Evolutionary conservation across 2,329 filamentous ascomycete species (phyloP), one percentile per base, ranked within the genome.

Genomic region (Helicocarpus griseus): DNA sequence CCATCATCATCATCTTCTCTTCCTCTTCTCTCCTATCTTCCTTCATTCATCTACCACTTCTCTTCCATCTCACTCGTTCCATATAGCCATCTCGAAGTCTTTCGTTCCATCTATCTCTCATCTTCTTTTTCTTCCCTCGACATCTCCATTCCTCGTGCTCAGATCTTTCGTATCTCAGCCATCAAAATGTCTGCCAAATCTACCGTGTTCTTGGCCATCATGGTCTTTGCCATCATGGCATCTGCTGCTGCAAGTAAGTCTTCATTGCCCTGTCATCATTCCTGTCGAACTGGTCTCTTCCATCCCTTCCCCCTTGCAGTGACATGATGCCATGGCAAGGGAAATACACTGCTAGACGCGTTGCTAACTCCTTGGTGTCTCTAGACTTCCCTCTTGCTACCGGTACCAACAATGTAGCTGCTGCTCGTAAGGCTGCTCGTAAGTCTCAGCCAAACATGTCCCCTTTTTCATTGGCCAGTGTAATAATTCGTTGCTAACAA

Each of bases 161-260:
- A 29, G 47, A 35, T 38, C 17, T 24, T 21, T 35, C 19, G 7
- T 36, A 35, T 17, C 14, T 22, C 5, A 48, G 33, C 26, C 28
- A 39, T 39, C 35, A 58, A 39, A 17, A 53, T 56, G 43, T 52
- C 39, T 44, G 17, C 49, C 47, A 59, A 60, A 51, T 35, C 54
- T 17, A 28, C 58, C 14, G 36, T 64, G 22, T 51, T 60, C 14
- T 13, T 64, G 26, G 53, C 57, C 53, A 41, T 61, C 36, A 55
- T 59, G 55, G 46, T 59, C n/a, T 44, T 63, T 43, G 54, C 54
- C 31, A 40, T 50, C 50, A 50, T 58, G 8, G 52, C 53, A 26
- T 26, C 52, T 35, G 51, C 54, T 35, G 51, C 54, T 43, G 36
- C 41, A 17, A 56, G 63, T 65, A 58, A 60, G 60, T 56, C n/a